Conservation (phyloP, 352 stramenopile species). For the Blastocystis sp. region DNA sequence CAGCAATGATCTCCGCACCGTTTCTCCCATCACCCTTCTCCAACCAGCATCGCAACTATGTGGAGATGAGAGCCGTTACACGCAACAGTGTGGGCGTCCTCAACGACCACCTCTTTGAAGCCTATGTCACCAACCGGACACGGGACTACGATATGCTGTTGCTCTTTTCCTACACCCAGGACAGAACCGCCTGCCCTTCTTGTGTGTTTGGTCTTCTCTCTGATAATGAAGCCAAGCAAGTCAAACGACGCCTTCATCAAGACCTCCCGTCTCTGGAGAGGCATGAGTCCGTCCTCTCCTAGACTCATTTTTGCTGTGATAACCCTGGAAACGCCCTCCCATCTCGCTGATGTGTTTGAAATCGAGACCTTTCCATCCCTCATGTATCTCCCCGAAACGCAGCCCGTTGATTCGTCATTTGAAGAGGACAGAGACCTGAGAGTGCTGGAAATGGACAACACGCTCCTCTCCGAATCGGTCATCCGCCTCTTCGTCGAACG, state of each 20-base stretch:
- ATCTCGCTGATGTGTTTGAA: neutral
- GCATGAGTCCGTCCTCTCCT: neutral
- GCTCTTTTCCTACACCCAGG: constrained; percentile 11
- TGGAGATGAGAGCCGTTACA: constrained; percentile 14
- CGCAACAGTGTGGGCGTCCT: neutral
- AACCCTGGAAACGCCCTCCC: neutral
- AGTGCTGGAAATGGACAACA: neutral
- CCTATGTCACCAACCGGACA: neutral
- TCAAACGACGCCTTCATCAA: constrained; percentile 42
- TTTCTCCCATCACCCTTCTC: too few relatives aligned
- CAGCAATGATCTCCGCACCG: too few relatives aligned
- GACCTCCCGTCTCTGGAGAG: neutral
- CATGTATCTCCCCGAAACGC: constrained; percentile 43
- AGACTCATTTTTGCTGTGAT: constrained; percentile 9
- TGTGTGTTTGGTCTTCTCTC: neutral
- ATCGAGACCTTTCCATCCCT: neutral
- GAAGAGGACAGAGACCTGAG: neutral
- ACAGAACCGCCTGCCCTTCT: neutral
- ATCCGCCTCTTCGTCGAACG: neutral
- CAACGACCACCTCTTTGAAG: neutral
- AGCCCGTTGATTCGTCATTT: constrained; percentile 70
- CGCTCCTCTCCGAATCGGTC: neutral
- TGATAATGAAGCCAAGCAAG: neutral
- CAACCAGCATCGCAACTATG: neutral
- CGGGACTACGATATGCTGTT: constrained; percentile 9